Percentiles rank a stretch among this genome's conserved stretches.
These are phyloP conservation scores for Caulochytrium protostelioides DNA, from an alignment of 371 early-diverging fungal genomes.

Conservation along the genomic window DNA sequence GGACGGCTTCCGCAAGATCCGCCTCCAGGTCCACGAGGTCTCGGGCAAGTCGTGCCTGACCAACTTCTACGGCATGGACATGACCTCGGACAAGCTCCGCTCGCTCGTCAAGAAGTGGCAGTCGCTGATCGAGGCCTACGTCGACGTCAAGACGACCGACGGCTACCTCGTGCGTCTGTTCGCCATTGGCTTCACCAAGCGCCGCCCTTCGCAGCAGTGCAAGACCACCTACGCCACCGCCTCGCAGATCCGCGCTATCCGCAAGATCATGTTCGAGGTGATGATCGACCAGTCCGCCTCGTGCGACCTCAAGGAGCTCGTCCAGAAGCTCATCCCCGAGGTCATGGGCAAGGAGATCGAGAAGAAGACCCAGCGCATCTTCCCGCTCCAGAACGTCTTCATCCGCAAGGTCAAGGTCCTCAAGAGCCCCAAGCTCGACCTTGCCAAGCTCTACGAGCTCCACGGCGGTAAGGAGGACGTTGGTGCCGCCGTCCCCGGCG, in stretches of 20 bases:
- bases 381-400: slow-evolving; percentile 96
- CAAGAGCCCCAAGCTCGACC: slow-evolving; percentile 88
- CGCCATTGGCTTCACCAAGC: slow-evolving; percentile 94
- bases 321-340: slow-evolving; percentile 75
- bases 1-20: slow-evolving; percentile 94
- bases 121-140: slow-evolving; percentile 93
- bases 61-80: slow-evolving; percentile 99
- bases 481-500: slow-evolving; percentile 65
- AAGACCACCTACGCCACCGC: slow-evolving; percentile 97
- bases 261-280: slow-evolving; percentile 99
- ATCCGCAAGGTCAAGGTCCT: slow-evolving; percentile 99
- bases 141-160: slow-evolving; percentile 99
- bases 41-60: slow-evolving; percentile 96
- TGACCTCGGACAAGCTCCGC: slow-evolving; percentile 98
- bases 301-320: slow-evolving; percentile 88
- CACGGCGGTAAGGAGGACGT: slow-evolving; percentile 68
- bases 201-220: slow-evolving; percentile 81
- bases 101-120: slow-evolving; percentile 99
- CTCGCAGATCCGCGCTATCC: slow-evolving; percentile 94
- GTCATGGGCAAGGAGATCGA: slow-evolving; percentile 86
- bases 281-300: slow-evolving; percentile 72
- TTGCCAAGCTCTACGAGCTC: slow-evolving; percentile 87
- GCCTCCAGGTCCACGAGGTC: slow-evolving; percentile 94
- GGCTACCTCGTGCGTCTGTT: slow-evolving; percentile 97
- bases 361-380: slow-evolving; percentile 92